A percentile compares a stretch with the other conserved stretches of the same genome.
Conservation (phyloP, 2,329 filamentous ascomycete species). For the Colletotrichum camelliae region DNA sequence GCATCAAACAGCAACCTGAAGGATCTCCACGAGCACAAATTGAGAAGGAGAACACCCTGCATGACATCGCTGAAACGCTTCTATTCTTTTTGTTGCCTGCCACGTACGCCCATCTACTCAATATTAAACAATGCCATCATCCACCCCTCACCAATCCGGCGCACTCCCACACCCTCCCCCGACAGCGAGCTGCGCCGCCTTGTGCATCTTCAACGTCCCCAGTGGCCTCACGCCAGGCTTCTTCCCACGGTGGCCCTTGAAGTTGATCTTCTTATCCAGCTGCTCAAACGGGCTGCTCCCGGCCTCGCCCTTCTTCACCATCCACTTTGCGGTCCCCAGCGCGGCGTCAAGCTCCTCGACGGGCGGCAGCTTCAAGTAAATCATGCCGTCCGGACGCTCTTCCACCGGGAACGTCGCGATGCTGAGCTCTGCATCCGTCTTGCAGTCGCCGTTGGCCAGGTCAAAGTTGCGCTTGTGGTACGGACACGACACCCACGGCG, state of each 20-base stretch:
- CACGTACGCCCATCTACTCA: not conserved
- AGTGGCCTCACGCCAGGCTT: constrained; percentile 43
- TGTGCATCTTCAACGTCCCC: constrained; percentile 37
- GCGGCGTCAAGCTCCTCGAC: constrained; percentile 81
- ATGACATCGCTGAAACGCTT: no score
- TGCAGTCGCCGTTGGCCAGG: constrained; percentile 74
- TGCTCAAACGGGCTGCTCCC: constrained; percentile 44
- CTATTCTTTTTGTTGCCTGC: no score
- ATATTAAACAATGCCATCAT: not conserved
- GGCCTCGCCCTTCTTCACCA: constrained; percentile 74
- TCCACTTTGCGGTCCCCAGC: constrained; percentile 80
- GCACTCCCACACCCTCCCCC: constrained; percentile 46
- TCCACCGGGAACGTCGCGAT: constrained; percentile 85
- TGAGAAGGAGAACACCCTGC: no score
- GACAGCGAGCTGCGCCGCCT: constrained; percentile 41
- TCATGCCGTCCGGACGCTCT: constrained; percentile 73
- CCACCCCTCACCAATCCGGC: constrained; percentile 8
- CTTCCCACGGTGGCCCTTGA: constrained; percentile 49
- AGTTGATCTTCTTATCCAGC: constrained; percentile 52
- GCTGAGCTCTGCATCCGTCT: constrained; percentile 75
- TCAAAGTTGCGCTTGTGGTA: constrained; percentile 91
- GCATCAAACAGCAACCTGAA: no score
- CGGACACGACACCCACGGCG: constrained; percentile 85
- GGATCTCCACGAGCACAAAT: no score
- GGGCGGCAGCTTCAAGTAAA: constrained; percentile 82